These are phyloP conservation scores for Dioscorea cayenensis DNA, from an alignment of 116 monocot species.

Conservation along the genomic window DNA sequence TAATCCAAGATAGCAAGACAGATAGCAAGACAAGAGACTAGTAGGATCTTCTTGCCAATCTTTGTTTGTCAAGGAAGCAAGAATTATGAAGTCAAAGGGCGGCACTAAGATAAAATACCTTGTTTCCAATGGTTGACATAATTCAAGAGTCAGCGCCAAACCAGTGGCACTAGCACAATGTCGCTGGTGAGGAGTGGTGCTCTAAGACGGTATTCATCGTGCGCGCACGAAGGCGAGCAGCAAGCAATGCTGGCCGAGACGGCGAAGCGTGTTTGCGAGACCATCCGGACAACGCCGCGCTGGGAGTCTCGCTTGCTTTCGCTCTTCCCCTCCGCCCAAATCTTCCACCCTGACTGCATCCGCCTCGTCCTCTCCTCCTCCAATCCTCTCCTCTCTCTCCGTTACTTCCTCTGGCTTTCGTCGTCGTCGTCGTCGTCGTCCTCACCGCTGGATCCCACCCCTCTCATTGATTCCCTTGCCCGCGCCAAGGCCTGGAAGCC, in stretches of 20 bases:
- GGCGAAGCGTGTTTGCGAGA: constrained; percentile 18
- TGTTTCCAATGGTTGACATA: no score
- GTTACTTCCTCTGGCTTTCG: constrained; percentile 46
- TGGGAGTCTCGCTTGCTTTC: constrained; percentile 40
- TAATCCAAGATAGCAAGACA: no score
- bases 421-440: not conserved
- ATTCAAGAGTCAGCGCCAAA: no score
- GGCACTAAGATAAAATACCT: no score
- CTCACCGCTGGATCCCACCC: not conserved
- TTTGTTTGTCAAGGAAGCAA: no score
- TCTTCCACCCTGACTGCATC: constrained; percentile 32
- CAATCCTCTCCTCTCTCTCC: constrained; percentile 39
- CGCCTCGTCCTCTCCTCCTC: constrained; percentile 22
- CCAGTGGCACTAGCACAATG: no score
- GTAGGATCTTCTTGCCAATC: no score
- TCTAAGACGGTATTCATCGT: no score
- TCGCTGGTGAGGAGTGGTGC: no score
- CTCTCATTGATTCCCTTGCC: constrained; percentile 17
- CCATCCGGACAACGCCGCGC: constrained; percentile 26
- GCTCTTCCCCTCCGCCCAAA: constrained; percentile 12
- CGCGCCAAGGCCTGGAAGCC: constrained; percentile 21
- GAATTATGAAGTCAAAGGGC: no score
- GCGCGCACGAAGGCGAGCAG: no score
- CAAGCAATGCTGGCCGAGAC: constrained; percentile 8
- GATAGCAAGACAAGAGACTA: no score